Conservation (phyloP, 257 asterid species). For the Thymus quinquecostatus region DNA sequence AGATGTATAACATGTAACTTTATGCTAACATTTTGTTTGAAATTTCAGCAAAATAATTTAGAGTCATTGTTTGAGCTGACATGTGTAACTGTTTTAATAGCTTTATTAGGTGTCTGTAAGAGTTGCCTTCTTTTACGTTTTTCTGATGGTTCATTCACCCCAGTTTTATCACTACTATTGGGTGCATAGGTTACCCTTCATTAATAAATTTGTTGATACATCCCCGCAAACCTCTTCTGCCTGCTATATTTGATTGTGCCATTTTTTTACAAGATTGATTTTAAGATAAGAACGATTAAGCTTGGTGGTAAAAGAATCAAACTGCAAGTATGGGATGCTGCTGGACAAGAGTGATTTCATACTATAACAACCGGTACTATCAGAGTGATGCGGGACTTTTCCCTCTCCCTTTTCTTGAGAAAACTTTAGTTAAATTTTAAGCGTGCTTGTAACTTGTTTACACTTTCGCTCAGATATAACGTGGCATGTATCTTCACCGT, state of each 20-base stretch:
- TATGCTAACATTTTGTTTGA: not conserved
- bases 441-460: not conserved
- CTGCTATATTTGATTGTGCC: slow-evolving; percentile 4
- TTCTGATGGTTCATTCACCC: slow-evolving; percentile 85
- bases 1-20: not conserved
- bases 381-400: slow-evolving; percentile 15
- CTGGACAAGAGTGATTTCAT: slow-evolving; percentile 87
- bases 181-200: slow-evolving; percentile 52
- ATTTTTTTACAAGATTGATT: slow-evolving; percentile 61
- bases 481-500: not conserved
- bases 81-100: slow-evolving; percentile 32
- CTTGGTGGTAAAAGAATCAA: slow-evolving; percentile 74
- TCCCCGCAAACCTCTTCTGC: not conserved
- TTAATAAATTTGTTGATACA: not conserved
- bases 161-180: slow-evolving; percentile 80
- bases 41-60: not conserved
- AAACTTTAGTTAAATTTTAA: slow-evolving; percentile 1
- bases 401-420: slow-evolving; percentile 9
- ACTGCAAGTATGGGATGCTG: slow-evolving; percentile 83
- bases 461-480: not conserved
- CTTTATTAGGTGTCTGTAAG: slow-evolving; percentile 85
- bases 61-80: not conserved
- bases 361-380: slow-evolving; percentile 77
- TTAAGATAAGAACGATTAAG: slow-evolving; percentile 81
- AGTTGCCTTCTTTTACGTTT: slow-evolving; percentile 98